phyloP scores from a whole-genome alignment of 352 stramenopile genomes.

The Phytophthora pistaciae region DNA sequence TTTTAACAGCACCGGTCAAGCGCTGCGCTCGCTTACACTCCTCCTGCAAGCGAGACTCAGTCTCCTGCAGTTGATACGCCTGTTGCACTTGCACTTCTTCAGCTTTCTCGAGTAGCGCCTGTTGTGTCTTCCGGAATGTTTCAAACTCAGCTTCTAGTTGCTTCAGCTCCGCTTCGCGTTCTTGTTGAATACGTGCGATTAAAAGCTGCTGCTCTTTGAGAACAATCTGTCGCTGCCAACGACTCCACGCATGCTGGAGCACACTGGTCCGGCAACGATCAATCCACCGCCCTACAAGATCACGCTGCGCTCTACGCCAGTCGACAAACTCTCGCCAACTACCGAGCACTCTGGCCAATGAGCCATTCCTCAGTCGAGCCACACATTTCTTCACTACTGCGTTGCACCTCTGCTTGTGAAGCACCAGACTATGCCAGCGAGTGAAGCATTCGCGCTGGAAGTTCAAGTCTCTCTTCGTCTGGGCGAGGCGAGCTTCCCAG shows the following conservation, averaged over 20 bases:
- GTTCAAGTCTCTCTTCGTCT: constrained; percentile 33
- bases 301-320: constrained; percentile 26
- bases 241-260: constrained; percentile 32
- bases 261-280: constrained; percentile 11
- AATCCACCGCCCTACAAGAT: constrained; percentile 37
- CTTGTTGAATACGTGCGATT: constrained; percentile 18
- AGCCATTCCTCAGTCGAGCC: constrained; percentile 31
- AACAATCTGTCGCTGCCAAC: constrained; percentile 44
- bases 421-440: constrained; percentile 29
- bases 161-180: constrained; percentile 19
- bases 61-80: constrained; percentile 15
- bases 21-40: constrained; percentile 24
- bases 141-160: constrained; percentile 26
- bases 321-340: constrained; percentile 36
- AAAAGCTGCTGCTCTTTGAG: constrained; percentile 36
- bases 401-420: constrained; percentile 1
- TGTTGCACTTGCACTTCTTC: constrained; percentile 13
- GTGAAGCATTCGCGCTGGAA: constrained; percentile 34
- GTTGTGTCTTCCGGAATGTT: constrained; percentile 13
- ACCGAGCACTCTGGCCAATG: constrained; percentile 20
- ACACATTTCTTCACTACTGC: constrained; percentile 28
- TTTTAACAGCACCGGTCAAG: constrained; percentile 17
- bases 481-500: constrained; percentile 34
- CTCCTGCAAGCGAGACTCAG: constrained; percentile 10
- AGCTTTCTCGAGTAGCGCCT: constrained; percentile 9